Evolutionary conservation across 257 asterid genomes (phyloP).

Genomic region (Prunella vulgaris): DNA sequence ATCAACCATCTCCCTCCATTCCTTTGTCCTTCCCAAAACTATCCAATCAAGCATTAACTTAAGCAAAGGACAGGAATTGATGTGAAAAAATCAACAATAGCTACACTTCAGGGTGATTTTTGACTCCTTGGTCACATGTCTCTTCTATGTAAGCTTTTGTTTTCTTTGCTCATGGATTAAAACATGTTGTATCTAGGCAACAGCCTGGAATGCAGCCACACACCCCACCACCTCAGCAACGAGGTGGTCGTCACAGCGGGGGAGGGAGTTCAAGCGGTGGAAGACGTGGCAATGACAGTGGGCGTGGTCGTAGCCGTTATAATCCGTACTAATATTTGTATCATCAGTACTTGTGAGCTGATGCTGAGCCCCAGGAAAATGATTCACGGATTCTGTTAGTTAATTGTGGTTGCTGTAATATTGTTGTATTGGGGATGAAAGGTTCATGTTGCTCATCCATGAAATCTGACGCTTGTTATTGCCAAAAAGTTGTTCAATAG

Average conservation of each 20-base stretch:
- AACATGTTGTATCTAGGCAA: constrained; percentile 45
- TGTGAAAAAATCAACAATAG: too few relatives aligned
- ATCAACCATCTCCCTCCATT: not conserved
- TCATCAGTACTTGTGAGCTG: not conserved
- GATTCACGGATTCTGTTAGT: not conserved
- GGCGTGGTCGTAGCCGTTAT: constrained; percentile 66
- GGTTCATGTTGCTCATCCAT: not conserved
- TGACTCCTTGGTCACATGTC: not conserved
- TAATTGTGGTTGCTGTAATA: not conserved
- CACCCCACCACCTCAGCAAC: constrained; percentile 50
- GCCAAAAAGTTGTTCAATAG: not conserved
- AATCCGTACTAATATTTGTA: constrained; percentile 49
- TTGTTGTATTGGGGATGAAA: not conserved
- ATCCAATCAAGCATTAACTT: not conserved
- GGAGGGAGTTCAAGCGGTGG: constrained; percentile 54
- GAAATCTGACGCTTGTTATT: too few relatives aligned
- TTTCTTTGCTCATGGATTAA: not conserved
- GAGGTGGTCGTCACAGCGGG: constrained; percentile 62
- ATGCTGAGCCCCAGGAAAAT: not conserved
- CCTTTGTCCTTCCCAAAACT: not conserved
- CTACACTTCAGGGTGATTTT: not conserved
- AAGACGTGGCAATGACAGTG: constrained; percentile 38
- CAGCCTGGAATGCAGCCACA: constrained; percentile 75
- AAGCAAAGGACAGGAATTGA: not conserved
- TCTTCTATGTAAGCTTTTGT: not conserved